Evolutionary conservation across 768 basidiomycete species (phyloP).

Genomic region (Mycena metata): DNA sequence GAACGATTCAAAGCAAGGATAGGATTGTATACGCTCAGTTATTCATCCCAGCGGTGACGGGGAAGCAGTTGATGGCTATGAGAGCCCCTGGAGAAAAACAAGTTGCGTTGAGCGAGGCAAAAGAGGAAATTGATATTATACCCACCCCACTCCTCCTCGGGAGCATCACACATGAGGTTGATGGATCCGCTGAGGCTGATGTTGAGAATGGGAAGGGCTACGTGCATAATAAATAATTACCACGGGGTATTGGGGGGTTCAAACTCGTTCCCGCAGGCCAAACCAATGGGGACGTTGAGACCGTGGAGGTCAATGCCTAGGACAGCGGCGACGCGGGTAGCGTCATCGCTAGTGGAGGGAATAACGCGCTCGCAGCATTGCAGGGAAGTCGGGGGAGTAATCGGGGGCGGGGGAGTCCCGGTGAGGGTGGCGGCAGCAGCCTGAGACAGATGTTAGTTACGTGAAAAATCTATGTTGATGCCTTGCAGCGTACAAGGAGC

Average conservation of each 20-base stretch:
- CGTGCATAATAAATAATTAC: neutral
- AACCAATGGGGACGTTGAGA: neutral
- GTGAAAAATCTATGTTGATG: neutral
- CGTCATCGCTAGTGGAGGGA: neutral
- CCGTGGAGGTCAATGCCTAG: neutral
- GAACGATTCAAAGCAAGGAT: neutral
- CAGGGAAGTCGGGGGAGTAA: no score
- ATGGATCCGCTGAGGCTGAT: neutral
- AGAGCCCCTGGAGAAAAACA: neutral
- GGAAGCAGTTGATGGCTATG: no score
- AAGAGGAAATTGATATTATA: no score
- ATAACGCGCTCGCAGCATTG: neutral
- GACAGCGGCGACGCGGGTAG: neutral
- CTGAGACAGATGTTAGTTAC: neutral
- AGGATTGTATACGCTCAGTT: no score
- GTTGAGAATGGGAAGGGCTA: neutral
- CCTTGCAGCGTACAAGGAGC: slow-evolving; percentile 4
- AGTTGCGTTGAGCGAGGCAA: no score
- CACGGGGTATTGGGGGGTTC: no score
- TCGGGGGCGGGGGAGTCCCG: no score
- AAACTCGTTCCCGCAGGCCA: no score
- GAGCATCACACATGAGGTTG: neutral
- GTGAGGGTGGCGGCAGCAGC: neutral
- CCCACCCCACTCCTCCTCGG: no score
- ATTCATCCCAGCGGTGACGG: neutral